phyloP scores from a whole-genome alignment of 345 rosid species.

The Eucalyptus tenuipes region DNA sequence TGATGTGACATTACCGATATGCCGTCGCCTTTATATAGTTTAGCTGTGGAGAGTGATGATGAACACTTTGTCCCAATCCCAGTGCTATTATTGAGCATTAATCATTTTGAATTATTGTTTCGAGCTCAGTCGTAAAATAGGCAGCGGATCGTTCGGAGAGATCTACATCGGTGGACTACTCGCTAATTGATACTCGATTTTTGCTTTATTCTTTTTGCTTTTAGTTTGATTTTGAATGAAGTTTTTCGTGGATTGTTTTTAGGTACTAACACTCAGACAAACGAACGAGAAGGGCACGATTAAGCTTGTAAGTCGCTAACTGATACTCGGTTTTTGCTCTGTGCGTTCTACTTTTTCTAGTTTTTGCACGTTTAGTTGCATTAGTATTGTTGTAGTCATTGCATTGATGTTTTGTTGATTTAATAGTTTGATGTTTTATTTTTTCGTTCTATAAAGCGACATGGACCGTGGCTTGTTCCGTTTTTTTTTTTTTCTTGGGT shows the following conservation, averaged over 20 bases:
- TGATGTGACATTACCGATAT: too few relatives aligned
- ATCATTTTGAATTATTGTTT: neutral
- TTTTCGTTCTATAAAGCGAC: too few relatives aligned
- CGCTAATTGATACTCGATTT: neutral
- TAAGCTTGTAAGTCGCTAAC: neutral
- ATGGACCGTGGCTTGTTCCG: too few relatives aligned
- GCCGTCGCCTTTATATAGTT: too few relatives aligned
- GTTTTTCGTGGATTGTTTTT: neutral
- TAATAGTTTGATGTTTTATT: neutral
- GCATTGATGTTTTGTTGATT: neutral
- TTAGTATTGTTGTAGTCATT: neutral
- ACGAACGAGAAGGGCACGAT: neutral
- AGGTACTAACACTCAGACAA: neutral
- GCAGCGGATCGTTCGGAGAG: conserved; percentile 90
- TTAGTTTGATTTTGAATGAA: neutral
- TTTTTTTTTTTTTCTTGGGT: too few relatives aligned
- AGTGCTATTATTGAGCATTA: too few relatives aligned
- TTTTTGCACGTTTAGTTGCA: neutral
- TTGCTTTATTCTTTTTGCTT: neutral
- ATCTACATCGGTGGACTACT: conserved; percentile 66
- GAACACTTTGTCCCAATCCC: too few relatives aligned
- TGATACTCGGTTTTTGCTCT: too few relatives aligned
- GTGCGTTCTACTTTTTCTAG: too few relatives aligned
- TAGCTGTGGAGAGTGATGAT: too few relatives aligned
- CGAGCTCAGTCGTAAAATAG: conserved; percentile 76